Base-by-base conservation (phyloP, 306 rosid genomes). In the Abrus precatorius region DNA sequence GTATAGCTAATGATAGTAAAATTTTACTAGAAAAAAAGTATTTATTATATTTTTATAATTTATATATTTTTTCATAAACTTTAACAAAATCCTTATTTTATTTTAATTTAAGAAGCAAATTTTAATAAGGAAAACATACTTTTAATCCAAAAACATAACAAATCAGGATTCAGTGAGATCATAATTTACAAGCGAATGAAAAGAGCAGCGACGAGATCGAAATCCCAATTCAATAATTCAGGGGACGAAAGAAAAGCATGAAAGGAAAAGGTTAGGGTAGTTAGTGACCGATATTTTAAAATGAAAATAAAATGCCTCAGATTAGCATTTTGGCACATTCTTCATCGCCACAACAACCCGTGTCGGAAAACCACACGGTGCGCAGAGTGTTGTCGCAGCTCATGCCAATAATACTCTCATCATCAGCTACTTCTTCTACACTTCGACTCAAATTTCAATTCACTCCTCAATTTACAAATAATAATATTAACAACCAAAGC, bases 241-340 rank as follows among this genome's bases (percentile, higher is more conserved):
- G 29, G 2, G 41, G 14, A 44, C 44, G 11, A 36, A 53, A 40
- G 41, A 38, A 49, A 29, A 45, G 1, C 10, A 3, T 1, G 10
- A 52, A n/a, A 5, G 20, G 27, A 30, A 54, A 4, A 53, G 4
- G 41, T 3, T n/a, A 0, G 20, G 20, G 20, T 20, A 20, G 20
- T 20, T 20, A 20, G 20, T 20, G 20, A 20, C 20, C 20, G 20
- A 20, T 20, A 20, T 20, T 20, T 20, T 20, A 20, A 20, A 4
- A 32, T 1, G 36, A 13, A 68, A 7, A 12, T 4, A 12, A 3
- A 8, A 5, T 60, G 90, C 90, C 87, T 92, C 95, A 89, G 92
- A 91, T 93, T 92, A 91, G 95, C 95, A 91, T 92, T 12, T 81
- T 78, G 94, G 86, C 97, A 91, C 91, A 89, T 89, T 92, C 91